Base-by-base conservation (phyloP, 2,329 filamentous ascomycete genomes). In the Alternaria atra region DNA sequence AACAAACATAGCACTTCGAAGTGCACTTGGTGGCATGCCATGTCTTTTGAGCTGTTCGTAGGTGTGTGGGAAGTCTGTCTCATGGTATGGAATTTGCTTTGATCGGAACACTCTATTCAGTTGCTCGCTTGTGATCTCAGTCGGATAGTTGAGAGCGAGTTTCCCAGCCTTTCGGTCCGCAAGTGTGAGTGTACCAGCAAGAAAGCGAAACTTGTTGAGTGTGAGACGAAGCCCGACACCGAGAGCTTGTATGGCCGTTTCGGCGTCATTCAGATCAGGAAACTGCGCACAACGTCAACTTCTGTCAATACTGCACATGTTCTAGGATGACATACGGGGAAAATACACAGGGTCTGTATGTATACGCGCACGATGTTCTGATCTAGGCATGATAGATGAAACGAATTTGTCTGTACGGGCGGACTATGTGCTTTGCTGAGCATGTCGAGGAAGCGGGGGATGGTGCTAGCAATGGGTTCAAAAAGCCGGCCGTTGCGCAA, bases 1-100 rank as follows among this genome's bases (percentile, higher is more conserved):
- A 4, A 72, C 68, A 60, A 77, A 76, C 55, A 68, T 69, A 29
- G 67, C 52, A 34, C 70, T 67, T 37, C 65, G 68, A 59, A 77
- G 72, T n/a, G 69, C 70, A 55, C 69, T 73, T 5, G 73, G 71
- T 10, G 75, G 75, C 74, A 78, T 76, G 20, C 74, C 74, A 29
- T 65, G 43, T 47, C 55, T 50, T 63, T 70, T 74, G n/a, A 78
- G 69, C n/a, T 70, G 53, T 29, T 69, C 68, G 37, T 78, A 78
- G 15, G 67, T 65, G 43, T 69, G 56, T 7, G 69, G 71, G 40
- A 69, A 75, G 9, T 63, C 61, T 3, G 59, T 39, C 13, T 64
- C 37, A 34, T 68, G 55, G 27, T 62, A 61, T 6, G 57, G 54
- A 29, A 74, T 65, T 7, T 63, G 64, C 54, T 74, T 73, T 13